These are phyloP conservation scores for Dactylorhiza incarnata DNA, from an alignment of 106 monocot genomes.

Conservation along the genomic window DNA sequence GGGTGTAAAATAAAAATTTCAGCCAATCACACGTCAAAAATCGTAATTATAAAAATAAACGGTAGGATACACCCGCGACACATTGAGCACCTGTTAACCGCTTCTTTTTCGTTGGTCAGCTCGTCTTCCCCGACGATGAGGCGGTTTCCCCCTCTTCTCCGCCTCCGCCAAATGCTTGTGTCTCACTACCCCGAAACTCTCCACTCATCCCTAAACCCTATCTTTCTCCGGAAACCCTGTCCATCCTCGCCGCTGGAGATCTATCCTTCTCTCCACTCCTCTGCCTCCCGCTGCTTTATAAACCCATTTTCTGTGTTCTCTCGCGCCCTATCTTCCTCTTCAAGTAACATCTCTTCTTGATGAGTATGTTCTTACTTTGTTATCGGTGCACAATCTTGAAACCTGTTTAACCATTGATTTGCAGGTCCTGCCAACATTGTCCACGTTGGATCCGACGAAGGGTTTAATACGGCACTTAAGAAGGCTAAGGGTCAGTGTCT, in stretches of 20 bases:
- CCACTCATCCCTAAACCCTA: background rate
- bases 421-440: conserved; percentile 18
- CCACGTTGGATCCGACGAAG: conserved; percentile 16
- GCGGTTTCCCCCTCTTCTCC: background rate
- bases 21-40: no score
- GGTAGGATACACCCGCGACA: no score
- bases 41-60: no score
- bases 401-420: background rate
- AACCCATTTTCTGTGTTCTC: conserved; percentile 3
- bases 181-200: background rate
- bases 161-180: background rate
- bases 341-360: background rate
- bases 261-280: background rate
- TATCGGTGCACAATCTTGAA: background rate
- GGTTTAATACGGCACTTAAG: conserved; percentile 13
- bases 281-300: background rate
- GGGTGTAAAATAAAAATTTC: no score
- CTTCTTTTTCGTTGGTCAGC: no score
- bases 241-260: background rate
- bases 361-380: background rate
- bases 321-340: background rate
- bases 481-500: conserved; percentile 14
- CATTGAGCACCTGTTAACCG: no score
- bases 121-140: background rate
- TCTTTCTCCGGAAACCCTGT: background rate